Evolutionary conservation across 805 yeast genomes (phyloP), one percentile per base, ranked within the genome.

Genomic region (Saccharomycopsis capsularis): DNA sequence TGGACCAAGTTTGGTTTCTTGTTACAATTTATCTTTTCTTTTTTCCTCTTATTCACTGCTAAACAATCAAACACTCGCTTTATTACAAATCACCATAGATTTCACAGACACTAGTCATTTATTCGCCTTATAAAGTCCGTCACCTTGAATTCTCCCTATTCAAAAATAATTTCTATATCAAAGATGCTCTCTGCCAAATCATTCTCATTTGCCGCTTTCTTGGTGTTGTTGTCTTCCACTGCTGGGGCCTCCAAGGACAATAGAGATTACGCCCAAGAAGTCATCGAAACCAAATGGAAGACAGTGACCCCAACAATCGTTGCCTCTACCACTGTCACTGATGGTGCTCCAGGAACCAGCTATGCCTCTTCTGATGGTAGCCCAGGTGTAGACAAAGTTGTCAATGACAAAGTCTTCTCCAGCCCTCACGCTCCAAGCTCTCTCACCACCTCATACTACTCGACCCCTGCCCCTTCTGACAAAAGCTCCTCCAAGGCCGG

Each of bases 401-500:
- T 35, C 52, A 5, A 25, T 50, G 19, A 38, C 56, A 16, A 42
- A 52, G 25, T 34, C 58, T 15, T 23, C 58, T 18, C 41, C 59
- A n/a, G n/a, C 23, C 25, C 51, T 50, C 25, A 43, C 54, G 22
- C 38, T 50, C 40, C 44, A 40, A 24, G 34, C 44, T n/a, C 23
- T 53, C 29, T 13, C 53, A 9, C 43, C 49, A 27, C 25, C 57
- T 27, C 25, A 53, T 29, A 9, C 56, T 35, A 38, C 55, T 32
- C 39, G 24, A 18, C 15, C 52, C 13, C 32, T n/a, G n/a, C n/a
- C n/a, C n/a, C n/a, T n/a, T n/a, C n/a, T n/a, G n/a, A n/a, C n/a
- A n/a, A n/a, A 35, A 25, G 54, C 40, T 11, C 52, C 18, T 9
- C 53, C 27, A 19, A 56, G 22, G 42, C 58, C 29, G 52, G 59